Base-by-base conservation (phyloP, 1,284 basidiomycete species). In the Microstroma glucosiphilum region DNA sequence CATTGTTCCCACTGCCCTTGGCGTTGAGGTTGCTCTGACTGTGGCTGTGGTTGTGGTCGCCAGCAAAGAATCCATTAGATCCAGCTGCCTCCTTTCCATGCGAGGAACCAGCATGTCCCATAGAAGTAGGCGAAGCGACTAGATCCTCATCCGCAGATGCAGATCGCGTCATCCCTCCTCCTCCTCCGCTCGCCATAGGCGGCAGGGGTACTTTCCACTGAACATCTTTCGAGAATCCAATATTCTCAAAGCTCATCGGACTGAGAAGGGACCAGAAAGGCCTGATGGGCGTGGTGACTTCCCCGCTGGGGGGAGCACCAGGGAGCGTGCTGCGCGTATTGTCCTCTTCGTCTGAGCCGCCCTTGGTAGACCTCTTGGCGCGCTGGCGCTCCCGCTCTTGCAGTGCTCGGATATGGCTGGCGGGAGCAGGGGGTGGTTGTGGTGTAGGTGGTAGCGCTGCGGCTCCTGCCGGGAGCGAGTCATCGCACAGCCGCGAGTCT, bases 221-320 rank as follows among this genome's bases (percentile, higher is more conserved):
- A n/a, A 68, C 59, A 51, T 76, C 73, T 40, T 69, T 68, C 1
- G 71, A 72, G 58, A 78, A 78, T 23, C 73, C 71, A 11, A 78
- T 67, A 42, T 78, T 78, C 48, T 78, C 76, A 57, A 78, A 77
- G 37, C 68, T 61, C 63, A 78, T 64, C 13, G 77, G 71, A 19
- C 68, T 65, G 2, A 62, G 59, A 8, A 78, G 66, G 57, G 60
- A 62, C 75, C 75, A 78, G 43, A 77, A 76, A 3, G 56, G 42
- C n/a, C 59, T 58, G 23, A 54, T 58, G 8, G 61, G 57, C 17
- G 61, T 63, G 7, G 40, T 40, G 15, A 26, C 46, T 21, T 42
- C 56, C 15, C 40, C 51, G 21, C 51, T 54, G 25, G 51, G 51
- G 13, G 51, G 51, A 23, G 51, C 51, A 7, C 51, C 51, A 25